Evolutionary conservation across 345 rosid genomes (phyloP), one percentile per base, ranked within the genome.

Genomic region (Eucalyptus melliodora): DNA sequence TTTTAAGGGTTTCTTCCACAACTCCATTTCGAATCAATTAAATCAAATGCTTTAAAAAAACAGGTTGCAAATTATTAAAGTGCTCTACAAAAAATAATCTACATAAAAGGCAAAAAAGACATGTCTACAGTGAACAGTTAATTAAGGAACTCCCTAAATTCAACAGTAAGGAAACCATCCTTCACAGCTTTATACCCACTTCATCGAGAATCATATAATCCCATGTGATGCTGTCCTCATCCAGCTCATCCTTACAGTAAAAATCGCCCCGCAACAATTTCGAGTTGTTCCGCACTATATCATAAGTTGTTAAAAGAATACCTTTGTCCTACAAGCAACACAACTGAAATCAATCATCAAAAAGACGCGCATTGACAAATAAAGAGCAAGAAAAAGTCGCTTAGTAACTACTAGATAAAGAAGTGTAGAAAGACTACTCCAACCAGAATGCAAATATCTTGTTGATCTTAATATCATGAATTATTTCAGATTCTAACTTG

Each of bases 171-270:
- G 80, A 69, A 69, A 69, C 23, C 80, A 31, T 69, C 80, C 80
- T 69, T 37, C 23, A 34, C 7, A 24, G 11, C 37, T n/a, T 15
- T 53, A 45, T 55, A 69, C 50, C 40, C 92, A 98, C 99, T 97
- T 98, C 99, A 82, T 98, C 99, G 30, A 96, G 98, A 90, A 98
- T 95, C 98, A 98, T 96, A 92, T 98, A 98, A 92, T 98, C 99
- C 99, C 99, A 97, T 87, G 90, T 87, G 90, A 91, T 86, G 85
- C 92, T 93, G 90, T 97, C 96, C 50, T 95, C 98, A 69, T 88
- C 88, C 40, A 37, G 40, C 40, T 37, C 40, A 37, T 37, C 40
- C 40, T 37, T 37, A 37, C 4, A 37, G 40, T 37, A 37, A 37
- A 37, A 37, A 37, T 37, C 40, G 4, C 40, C 99, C 83, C 89